Base-by-base conservation (phyloP, 805 yeast species). In the Maudiozyma bulderi region DNA sequence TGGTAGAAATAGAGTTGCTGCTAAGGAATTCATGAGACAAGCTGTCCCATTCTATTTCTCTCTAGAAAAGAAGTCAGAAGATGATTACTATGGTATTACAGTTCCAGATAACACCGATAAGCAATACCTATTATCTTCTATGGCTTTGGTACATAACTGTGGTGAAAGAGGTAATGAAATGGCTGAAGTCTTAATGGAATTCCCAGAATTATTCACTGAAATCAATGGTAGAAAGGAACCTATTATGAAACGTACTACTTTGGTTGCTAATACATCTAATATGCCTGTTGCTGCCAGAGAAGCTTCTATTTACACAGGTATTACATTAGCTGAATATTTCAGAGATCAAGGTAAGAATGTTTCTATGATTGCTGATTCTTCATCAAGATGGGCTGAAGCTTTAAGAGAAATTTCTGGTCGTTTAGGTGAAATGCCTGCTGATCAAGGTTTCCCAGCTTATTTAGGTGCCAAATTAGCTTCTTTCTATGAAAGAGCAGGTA, bases 231-330 rank as follows among this genome's bases (percentile, higher is more conserved):
- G 86, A 64, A 86, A 90, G 73, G 99, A 93, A 74, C 97, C 98
- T 56, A 93, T 93, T 67, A 93, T 93, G 98, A 93, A 95, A 76
- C 95, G 99, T 77, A 93, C 99, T 40, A 86, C 98, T 37, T 79
- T 93, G 69, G 99, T 93, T 47, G 99, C 99, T 44, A 93, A 93
- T 71, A 93, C 99, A 43, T 91, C 98, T 40, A 93, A 93, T 70
- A 93, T 93, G 99, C 99, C 99, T 48, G 99, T 93, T 61, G 99
- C 99, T 54, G 99, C 99, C 8, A 86, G 99, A 81, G 99, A 93
- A 73, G 99, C 99, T 45, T 93, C 99, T 34, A 93, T 93, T 62
- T 93, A 93, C 73, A 93, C 99, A 13, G 99, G 99, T 78, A 93
- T 93, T 64, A 93, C 99, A 5, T 75, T 93, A 59, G 98, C 99